These are phyloP conservation scores for Lipomyces yarrowii DNA, from an alignment of 1,139 yeast genomes.

Conservation along the genomic window DNA sequence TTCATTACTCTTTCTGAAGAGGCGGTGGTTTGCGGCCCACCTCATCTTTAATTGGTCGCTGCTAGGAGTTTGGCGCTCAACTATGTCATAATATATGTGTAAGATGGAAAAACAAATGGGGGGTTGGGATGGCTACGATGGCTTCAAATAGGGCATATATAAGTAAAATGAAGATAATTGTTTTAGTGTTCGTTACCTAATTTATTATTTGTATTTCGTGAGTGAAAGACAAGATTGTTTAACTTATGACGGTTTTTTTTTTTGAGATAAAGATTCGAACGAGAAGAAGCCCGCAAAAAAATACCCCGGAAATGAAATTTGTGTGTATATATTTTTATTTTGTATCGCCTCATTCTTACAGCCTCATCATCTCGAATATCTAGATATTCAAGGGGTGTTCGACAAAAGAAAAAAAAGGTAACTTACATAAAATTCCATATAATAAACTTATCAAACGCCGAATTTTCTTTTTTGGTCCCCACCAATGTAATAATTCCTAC, in stretches of 20 bases:
- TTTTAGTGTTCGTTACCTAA: neutral
- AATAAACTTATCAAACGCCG: neutral
- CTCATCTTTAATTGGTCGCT: neutral
- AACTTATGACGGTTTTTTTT: neutral
- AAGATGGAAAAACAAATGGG: neutral
- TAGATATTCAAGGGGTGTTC: neutral
- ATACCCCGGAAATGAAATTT: neutral
- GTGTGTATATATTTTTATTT: neutral
- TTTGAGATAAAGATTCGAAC: neutral
- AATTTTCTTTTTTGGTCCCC: neutral
- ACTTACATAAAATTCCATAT: neutral
- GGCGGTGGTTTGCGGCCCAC: neutral
- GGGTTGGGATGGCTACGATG: neutral
- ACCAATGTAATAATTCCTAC: neutral
- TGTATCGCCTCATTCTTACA: neutral
- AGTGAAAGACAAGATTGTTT: neutral
- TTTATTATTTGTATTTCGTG: neutral
- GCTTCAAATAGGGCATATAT: neutral
- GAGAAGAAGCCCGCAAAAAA: neutral
- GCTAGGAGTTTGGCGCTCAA: constrained; percentile 7
- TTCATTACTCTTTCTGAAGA: neutral
- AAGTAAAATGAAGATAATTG: neutral
- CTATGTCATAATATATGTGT: constrained; percentile 1
- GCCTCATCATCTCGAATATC: neutral
- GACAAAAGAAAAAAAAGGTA: too few relatives aligned